Conservation (phyloP, 257 asterid genomes). For the Vinca minor region DNA sequence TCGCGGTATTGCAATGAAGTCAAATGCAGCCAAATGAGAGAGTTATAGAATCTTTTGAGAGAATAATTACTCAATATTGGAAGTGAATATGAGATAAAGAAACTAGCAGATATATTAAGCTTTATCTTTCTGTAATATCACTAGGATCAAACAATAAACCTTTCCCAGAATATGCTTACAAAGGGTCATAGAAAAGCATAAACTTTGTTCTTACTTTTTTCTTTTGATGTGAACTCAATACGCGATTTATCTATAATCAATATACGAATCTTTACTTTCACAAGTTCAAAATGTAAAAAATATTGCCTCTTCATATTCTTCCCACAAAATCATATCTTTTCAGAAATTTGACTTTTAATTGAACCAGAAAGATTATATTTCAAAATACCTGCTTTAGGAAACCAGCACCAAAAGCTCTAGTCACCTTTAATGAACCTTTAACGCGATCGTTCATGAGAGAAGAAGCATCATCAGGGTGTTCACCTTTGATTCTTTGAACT, state of each 20-base stretch:
- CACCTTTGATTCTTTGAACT: slow-evolving; percentile 57
- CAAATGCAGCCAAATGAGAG: slow-evolving; percentile 3
- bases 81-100: slow-evolving; percentile 1
- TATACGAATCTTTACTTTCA: slow-evolving; percentile 31
- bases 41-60: background rate
- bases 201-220: slow-evolving; percentile 26
- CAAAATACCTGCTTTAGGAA: slow-evolving; percentile 81
- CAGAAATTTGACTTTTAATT: slow-evolving; percentile 19
- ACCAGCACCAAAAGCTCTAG: slow-evolving; percentile 99
- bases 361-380: slow-evolving; percentile 14
- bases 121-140: slow-evolving; percentile 3
- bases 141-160: slow-evolving; percentile 9
- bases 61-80: background rate
- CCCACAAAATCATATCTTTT: slow-evolving; percentile 7
- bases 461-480: slow-evolving; percentile 74
- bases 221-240: slow-evolving; percentile 15
- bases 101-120: background rate
- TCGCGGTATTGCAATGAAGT: background rate
- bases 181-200: slow-evolving; percentile 19
- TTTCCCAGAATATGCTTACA: slow-evolving; percentile 17
- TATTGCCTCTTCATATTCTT: slow-evolving; percentile 8
- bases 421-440: slow-evolving; percentile 88
- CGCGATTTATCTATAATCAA: slow-evolving; percentile 11
- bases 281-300: slow-evolving; percentile 28
- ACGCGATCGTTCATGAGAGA: slow-evolving; percentile 75